Evolutionary conservation across 495 filamentous ascomycete species (phyloP).

Genomic region (Penicillium nucicola): DNA sequence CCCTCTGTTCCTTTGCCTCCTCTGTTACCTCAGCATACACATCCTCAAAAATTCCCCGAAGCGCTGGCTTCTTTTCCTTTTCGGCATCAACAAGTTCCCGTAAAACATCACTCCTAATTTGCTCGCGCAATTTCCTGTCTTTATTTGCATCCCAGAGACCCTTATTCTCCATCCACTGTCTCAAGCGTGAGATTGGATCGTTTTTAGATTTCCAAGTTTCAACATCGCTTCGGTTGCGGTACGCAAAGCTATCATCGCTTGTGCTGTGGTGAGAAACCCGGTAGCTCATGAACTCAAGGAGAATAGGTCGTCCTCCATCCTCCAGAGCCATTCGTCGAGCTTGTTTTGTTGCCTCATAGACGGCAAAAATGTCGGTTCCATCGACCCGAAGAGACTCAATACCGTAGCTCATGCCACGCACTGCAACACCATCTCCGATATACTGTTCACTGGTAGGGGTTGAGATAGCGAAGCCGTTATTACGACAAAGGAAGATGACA

Average conservation of each 20-base stretch:
- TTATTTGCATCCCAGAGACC: conserved; percentile 79
- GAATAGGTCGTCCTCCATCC: conserved; percentile 72
- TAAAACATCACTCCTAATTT: conserved; percentile 68
- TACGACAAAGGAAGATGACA: conserved; percentile 91
- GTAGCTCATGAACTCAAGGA: conserved; percentile 97
- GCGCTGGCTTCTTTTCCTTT: conserved; percentile 79
- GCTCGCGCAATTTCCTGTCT: conserved; percentile 68
- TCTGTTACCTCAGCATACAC: conserved; percentile 85
- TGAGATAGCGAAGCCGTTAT: conserved; percentile 95
- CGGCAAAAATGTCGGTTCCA: conserved; percentile 95
- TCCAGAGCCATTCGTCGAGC: conserved; percentile 74
- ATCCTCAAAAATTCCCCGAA: conserved; percentile 77
- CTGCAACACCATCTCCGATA: conserved; percentile 93
- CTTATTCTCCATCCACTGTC: conserved; percentile 86
- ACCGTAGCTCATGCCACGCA: conserved; percentile 90
- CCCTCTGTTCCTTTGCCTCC: conserved; percentile 76
- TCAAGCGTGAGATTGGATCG: conserved; percentile 85
- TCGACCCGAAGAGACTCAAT: conserved; percentile 97
- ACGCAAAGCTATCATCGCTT: conserved; percentile 93
- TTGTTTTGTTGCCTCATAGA: conserved; percentile 75
- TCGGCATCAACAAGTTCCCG: conserved; percentile 85
- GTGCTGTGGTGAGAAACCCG: conserved; percentile 97
- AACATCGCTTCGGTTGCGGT: conserved; percentile 91
- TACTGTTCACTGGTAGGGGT: conserved; percentile 97
- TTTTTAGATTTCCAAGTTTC: conserved; percentile 97